Evolutionary conservation across 257 asterid species (phyloP).

Genomic region (Leonotis leonurus): DNA sequence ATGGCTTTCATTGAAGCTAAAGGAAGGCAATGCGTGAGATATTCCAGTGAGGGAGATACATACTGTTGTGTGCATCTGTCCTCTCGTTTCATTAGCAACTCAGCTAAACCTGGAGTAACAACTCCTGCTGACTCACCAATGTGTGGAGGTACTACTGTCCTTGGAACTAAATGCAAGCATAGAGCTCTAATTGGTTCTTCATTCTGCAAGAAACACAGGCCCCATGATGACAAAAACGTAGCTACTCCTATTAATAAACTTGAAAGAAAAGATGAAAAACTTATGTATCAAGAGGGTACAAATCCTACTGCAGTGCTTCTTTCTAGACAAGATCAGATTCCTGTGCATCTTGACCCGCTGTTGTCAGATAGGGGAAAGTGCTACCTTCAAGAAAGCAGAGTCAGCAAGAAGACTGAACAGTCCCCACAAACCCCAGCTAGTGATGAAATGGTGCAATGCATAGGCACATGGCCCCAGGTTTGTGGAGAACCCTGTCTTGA

Average conservation of each 20-base stretch:
- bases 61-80: conserved; percentile 95
- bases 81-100: conserved; percentile 48
- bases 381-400: conserved; percentile 25
- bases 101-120: conserved; percentile 47
- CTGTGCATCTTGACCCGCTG: conserved; percentile 34
- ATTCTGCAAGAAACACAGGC: conserved; percentile 95
- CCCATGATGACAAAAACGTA: conserved; percentile 41
- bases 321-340: conserved; percentile 30
- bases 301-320: conserved; percentile 31
- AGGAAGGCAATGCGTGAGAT: conserved; percentile 93
- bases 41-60: conserved; percentile 82
- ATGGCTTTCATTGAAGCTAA: conserved; percentile 82
- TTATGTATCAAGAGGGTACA: conserved; percentile 21
- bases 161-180: conserved; percentile 94
- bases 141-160: conserved; percentile 98
- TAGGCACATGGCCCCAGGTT: conserved; percentile 58
- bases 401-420: conserved; percentile 32
- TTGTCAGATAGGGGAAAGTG: conserved; percentile 36
- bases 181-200: conserved; percentile 73
- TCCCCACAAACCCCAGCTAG: conserved; percentile 25
- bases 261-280: conserved; percentile 49
- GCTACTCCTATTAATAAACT: conserved; percentile 37
- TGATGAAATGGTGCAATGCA: conserved; percentile 47
- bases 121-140: conserved; percentile 51
- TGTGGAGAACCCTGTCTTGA: conserved; percentile 53